Conservation (phyloP, 2,329 filamentous ascomycete genomes). For the Trichophyton verrucosum region DNA sequence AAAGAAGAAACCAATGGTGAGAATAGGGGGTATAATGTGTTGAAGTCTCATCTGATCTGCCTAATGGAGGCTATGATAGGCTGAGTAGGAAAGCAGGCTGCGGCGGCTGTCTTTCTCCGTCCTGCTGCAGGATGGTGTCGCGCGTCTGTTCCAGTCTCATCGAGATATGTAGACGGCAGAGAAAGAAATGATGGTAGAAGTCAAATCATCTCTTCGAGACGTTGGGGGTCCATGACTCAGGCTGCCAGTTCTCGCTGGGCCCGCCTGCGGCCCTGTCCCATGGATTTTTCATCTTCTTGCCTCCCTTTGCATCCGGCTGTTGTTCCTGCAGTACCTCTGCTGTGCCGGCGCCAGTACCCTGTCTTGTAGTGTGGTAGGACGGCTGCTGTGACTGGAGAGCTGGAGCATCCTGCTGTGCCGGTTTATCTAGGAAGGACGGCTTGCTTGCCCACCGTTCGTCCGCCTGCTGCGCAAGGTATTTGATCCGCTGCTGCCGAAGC, state of each 20-base stretch:
- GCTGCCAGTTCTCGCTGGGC: slow-evolving; percentile 56
- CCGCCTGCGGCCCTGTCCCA: slow-evolving; percentile 46
- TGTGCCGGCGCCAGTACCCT: slow-evolving; percentile 18
- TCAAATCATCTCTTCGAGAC: slow-evolving; percentile 26
- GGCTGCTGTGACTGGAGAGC: slow-evolving; percentile 34
- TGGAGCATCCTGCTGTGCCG: slow-evolving; percentile 36
- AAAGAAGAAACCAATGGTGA: neutral
- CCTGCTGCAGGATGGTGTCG: neutral
- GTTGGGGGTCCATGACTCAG: slow-evolving; percentile 47
- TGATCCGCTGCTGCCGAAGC: slow-evolving; percentile 45
- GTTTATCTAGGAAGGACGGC: slow-evolving; percentile 46
- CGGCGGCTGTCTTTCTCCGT: neutral
- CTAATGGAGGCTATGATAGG: neutral
- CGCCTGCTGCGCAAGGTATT: slow-evolving; percentile 46
- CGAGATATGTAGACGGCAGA: too few relatives aligned
- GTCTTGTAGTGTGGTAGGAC: slow-evolving; percentile 21
- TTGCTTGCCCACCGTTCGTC: slow-evolving; percentile 51
- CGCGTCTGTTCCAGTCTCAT: too few relatives aligned
- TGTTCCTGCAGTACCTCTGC: slow-evolving; percentile 21
- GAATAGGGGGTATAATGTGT: neutral
- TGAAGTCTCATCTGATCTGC: neutral
- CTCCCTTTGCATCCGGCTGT: slow-evolving; percentile 10
- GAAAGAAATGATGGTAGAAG: too few relatives aligned
- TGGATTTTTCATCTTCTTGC: slow-evolving; percentile 31
- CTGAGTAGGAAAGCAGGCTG: neutral